Base-by-base conservation (phyloP, 495 filamentous ascomycete species). In the Hypoxylon fragiforme region DNA sequence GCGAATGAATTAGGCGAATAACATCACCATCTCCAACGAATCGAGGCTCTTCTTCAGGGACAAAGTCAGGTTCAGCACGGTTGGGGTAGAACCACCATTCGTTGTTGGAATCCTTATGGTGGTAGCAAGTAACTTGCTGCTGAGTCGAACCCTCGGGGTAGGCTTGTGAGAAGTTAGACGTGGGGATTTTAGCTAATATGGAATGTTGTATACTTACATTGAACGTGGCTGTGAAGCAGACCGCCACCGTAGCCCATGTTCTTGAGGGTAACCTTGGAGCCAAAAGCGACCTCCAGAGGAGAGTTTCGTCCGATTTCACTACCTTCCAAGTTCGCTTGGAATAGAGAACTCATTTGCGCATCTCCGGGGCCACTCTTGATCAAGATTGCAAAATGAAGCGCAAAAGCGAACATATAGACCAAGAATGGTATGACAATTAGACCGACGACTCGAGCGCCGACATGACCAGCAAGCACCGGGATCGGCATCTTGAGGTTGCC, bases 231-330 rank as follows among this genome's bases (percentile, higher is more conserved):
- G 73, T 98, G 94, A 42, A 98, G 83, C n/a, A 98, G 83, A 57
- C 94, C 94, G 66, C 94, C 94, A 43, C 94, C 94, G 62, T 98
- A 98, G 3, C 94, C 94, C 94, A 97, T 97, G 67, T 98, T 98
- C 77, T 98, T 98, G 28, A 98, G 76, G 1, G 94, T 98, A 7
- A 88, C 91, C 36, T 89, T 83, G 20, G 94, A 98, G 14, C 94
- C 94, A 54, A 85, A 74, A 9, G 90, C 91, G 51, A 98, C 76
- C 68, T 98, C 94, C 24, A 98, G 80, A 26, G 94, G 94, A 56
- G 91, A 96, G 66, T 96, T 87, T 62, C 88, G 88, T 54, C 91
- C 91, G 50, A 98, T 91, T 46, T 97, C 88, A 20, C 91, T 97
- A 15, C 95, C 95, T 55, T 78, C 84, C 30, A 98, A 81, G 60